Evolutionary conservation across 116 monocot genomes (phyloP).

Genomic region (Posidonia oceanica): DNA sequence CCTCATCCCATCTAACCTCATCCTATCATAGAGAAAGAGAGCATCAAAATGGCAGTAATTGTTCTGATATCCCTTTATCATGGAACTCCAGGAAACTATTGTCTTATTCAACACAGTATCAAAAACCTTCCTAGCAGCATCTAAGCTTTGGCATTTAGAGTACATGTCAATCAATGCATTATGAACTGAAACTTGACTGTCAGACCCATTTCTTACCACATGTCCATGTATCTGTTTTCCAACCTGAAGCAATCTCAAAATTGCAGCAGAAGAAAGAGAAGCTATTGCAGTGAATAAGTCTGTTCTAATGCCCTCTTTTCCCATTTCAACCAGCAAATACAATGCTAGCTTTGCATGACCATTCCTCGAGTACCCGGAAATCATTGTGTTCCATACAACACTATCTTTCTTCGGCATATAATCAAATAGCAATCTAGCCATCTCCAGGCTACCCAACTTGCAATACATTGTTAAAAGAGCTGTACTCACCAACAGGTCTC

Average conservation of each 20-base stretch:
- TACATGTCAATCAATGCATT: conserved; percentile 32
- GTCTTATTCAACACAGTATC: conserved; percentile 12
- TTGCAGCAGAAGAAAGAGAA: conserved; percentile 12
- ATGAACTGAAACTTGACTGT: conserved; percentile 15
- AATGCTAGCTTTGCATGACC: conserved; percentile 5
- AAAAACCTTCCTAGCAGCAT: conserved; percentile 16
- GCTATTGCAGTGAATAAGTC: conserved; percentile 22
- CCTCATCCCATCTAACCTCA: conserved; percentile 8
- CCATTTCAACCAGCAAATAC: conserved; percentile 17
- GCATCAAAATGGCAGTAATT: conserved; percentile 7
- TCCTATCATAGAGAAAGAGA: conserved; percentile 15
- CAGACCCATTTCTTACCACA: conserved; percentile 17
- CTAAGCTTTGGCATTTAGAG: conserved; percentile 14
- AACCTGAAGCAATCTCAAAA: conserved; percentile 13
- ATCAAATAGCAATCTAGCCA: conserved; percentile 19
- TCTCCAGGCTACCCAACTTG: conserved; percentile 8
- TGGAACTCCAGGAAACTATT: conserved; percentile 22
- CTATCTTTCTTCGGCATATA: conserved; percentile 11
- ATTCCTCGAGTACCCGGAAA: conserved; percentile 13
- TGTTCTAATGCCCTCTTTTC: conserved; percentile 3
- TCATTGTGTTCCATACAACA: conserved; percentile 27
- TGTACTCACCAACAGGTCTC: conserved; percentile 9
- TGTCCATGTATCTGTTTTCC: conserved; percentile 22
- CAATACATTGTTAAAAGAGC: conserved; percentile 28
- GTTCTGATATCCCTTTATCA: conserved; percentile 20